These are phyloP conservation scores for Brasilioporus rufonigricans DNA, from an alignment of 768 basidiomycete species.

Conservation along the genomic window DNA sequence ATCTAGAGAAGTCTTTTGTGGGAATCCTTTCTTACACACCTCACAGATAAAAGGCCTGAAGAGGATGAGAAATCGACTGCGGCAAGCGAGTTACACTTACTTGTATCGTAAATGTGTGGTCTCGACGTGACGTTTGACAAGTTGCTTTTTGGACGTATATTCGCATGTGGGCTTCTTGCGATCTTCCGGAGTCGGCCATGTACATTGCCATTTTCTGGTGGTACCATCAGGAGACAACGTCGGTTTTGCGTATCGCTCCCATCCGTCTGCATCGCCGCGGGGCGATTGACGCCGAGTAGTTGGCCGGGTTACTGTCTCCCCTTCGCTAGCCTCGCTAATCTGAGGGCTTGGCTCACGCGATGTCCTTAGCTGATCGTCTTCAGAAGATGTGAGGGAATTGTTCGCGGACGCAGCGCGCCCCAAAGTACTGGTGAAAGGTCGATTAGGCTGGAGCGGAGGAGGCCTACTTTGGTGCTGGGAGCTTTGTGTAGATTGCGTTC, in stretches of 20 bases:
- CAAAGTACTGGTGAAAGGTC: conserved; percentile 5
- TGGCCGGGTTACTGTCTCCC: conserved; percentile 14
- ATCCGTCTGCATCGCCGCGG: conserved; percentile 28
- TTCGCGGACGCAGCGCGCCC: conserved; percentile 17
- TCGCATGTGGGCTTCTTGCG: conserved; percentile 36
- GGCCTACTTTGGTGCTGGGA: conserved; percentile 13
- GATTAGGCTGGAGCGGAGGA: conserved; percentile 3
- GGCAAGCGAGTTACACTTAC: conserved; percentile 37
- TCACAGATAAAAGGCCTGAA: conserved; percentile 51
- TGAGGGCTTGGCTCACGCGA: conserved; percentile 32
- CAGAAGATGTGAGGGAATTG: conserved; percentile 24
- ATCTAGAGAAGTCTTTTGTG: conserved; percentile 57
- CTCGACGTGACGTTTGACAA: conserved; percentile 67
- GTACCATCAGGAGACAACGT: conserved; percentile 33
- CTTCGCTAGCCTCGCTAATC: conserved; percentile 33
- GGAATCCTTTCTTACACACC: conserved; percentile 52
- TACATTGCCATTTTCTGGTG: conserved; percentile 39
- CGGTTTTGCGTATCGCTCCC: conserved; percentile 35
- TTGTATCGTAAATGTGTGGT: conserved; percentile 59
- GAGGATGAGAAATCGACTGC: conserved; percentile 13
- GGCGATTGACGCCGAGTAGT: conserved; percentile 24
- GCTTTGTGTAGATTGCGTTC: conserved; percentile 8
- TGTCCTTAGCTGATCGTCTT: conserved; percentile 29
- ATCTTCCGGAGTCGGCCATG: conserved; percentile 37
- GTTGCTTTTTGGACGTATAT: conserved; percentile 55